phyloP scores from a whole-genome alignment of 768 basidiomycete genomes.

The Panaeolus papilionaceus region DNA sequence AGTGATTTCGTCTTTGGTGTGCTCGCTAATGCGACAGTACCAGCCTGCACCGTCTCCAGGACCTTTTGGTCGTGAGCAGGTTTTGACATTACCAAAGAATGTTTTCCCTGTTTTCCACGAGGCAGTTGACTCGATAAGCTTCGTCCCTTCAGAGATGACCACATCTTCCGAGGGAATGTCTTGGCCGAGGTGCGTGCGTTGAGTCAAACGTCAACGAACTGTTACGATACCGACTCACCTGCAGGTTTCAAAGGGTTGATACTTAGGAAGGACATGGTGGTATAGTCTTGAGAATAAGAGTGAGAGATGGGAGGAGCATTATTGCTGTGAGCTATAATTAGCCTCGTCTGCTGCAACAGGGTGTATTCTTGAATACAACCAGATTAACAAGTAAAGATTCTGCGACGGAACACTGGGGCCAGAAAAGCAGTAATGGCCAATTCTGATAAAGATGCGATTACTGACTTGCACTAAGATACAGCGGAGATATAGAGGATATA shows the following conservation, averaged over 20 bases:
- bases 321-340: conserved; percentile 21
- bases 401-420: background rate
- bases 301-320: conserved; percentile 1
- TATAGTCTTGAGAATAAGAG: conserved; percentile 23
- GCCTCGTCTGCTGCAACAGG: background rate
- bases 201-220: conserved; percentile 7
- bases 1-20: conserved; percentile 66
- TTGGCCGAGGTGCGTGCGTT: conserved; percentile 31
- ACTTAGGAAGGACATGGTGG: conserved; percentile 27
- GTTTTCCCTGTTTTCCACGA: conserved; percentile 76
- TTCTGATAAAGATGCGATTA: conserved; percentile 5
- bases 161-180: conserved; percentile 68
- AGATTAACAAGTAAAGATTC: background rate
- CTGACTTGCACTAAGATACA: conserved; percentile 16
- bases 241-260: conserved; percentile 31
- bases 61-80: conserved; percentile 56
- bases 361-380: background rate
- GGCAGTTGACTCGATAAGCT: conserved; percentile 60
- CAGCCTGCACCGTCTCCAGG: conserved; percentile 64
- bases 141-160: conserved; percentile 56
- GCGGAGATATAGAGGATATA: conserved; percentile 5
- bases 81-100: conserved; percentile 59
- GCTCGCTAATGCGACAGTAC: conserved; percentile 73
- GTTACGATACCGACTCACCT: conserved; percentile 26
- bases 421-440: background rate